phyloP scores from a whole-genome alignment of 108 stramenopile genomes.

The Nitzschia palea region DNA sequence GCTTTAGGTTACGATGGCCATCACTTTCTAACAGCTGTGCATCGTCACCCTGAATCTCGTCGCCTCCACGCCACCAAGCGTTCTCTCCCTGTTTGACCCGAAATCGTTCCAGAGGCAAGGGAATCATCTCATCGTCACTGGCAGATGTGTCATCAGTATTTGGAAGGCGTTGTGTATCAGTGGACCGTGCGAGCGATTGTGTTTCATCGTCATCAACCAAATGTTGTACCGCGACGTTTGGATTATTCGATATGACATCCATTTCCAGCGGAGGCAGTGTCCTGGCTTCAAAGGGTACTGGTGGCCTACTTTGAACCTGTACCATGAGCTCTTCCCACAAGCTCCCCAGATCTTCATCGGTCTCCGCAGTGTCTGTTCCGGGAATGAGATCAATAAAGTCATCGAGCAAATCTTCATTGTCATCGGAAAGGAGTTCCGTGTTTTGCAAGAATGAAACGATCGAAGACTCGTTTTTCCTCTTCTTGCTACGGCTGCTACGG shows the following conservation, averaged over 20 bases:
- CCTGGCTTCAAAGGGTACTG: background rate
- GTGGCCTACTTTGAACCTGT: background rate
- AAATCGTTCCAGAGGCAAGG: conserved; percentile 1
- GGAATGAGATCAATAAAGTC: background rate
- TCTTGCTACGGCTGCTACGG: background rate
- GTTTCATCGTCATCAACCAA: conserved; percentile 4
- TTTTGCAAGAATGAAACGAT: background rate
- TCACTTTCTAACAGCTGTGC: background rate
- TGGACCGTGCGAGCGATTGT: background rate
- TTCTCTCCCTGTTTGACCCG: background rate
- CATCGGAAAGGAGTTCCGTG: background rate
- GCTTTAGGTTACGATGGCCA: background rate
- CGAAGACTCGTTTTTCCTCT: background rate
- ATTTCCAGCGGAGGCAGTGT: background rate
- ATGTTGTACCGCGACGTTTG: background rate
- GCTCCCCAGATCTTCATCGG: conserved; percentile 9
- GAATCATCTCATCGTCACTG: conserved; percentile 12
- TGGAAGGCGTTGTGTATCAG: background rate
- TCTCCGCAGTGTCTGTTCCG: background rate
- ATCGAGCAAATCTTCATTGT: background rate
- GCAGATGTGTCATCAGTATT: conserved; percentile 3
- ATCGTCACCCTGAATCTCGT: conserved; percentile 1
- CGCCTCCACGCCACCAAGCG: background rate
- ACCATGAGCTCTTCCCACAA: conserved; percentile 3
- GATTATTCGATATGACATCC: background rate